Base-by-base conservation (phyloP, 2,329 filamentous ascomycete species). In the Xylaria sp. region DNA sequence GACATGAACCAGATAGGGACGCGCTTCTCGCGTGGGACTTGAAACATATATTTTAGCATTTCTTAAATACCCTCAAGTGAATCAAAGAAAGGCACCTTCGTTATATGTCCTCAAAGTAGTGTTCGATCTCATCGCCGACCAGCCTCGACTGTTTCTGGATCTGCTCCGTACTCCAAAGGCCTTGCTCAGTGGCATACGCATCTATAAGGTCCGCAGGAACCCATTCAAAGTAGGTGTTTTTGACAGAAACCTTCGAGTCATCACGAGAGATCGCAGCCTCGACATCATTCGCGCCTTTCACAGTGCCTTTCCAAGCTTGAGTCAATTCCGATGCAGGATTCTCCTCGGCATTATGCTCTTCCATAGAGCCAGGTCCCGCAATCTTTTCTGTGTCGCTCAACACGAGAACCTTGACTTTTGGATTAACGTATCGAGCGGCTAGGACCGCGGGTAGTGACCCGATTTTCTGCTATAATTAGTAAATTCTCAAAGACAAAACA, bases 381-480 rank as follows among this genome's bases (percentile, higher is more conserved):
- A 92, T 83, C 77, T 92, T 92, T 57, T 90, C 89, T 6, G 83
- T 80, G 63, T 90, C 87, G 52, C 85, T 85, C 4, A 91, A 70
- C 0, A 88, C 85, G 2, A 90, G 76, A 0, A 90, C 80, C 65
- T 83, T 84, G 12, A 79, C 82, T 0, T 67, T 67, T 0, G 83
- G 81, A 4, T 83, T 81, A 3, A 86, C 76, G 58, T 85, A 76
- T 61, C 82, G 86, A 8, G 86, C 85, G 58, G 85, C 83, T 1
- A 91, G 79, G 0, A 87, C 83, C 1, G 86, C 84, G 0, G 88
- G 84, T 7, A 91, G 77, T 1, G 88, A 90, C 0, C 90, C 90
- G 0, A 84, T 88, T 77, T 92, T 92, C 75, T 77, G 20, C 6
- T 0, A 36, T 30, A 10, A 34, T 72, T 28, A 72, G 61, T 48